A percentile compares a stretch with the other conserved stretches of the same genome.
These are phyloP conservation scores for Termitomyces sp. DNA, from an alignment of 768 basidiomycete species.

Conservation along the genomic window DNA sequence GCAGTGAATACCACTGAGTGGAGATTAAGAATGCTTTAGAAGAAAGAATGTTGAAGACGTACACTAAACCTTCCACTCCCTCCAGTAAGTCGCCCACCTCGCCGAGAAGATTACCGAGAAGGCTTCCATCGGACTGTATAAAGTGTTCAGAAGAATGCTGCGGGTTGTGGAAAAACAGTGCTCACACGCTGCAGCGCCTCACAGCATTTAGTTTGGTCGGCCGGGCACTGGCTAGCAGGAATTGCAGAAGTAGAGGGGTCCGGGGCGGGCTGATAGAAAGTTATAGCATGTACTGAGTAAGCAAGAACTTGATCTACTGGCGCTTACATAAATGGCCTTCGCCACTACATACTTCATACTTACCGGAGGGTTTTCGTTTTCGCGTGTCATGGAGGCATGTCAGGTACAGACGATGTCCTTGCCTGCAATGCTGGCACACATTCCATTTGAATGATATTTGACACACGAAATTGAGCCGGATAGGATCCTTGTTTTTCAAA, in stretches of 20 bases:
- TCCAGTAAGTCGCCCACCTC: slow-evolving; percentile 21
- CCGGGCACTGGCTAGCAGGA: slow-evolving; percentile 18
- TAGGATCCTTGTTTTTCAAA: neutral
- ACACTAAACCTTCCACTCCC: slow-evolving; percentile 24
- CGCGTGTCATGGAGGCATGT: neutral
- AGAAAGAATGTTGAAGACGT: neutral
- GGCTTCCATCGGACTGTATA: slow-evolving; percentile 17
- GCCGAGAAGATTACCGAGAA: slow-evolving; percentile 19
- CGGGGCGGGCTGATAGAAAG: slow-evolving; percentile 1
- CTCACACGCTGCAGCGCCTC: slow-evolving; percentile 20
- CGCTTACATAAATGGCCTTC: too few relatives aligned
- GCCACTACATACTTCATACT: too few relatives aligned
- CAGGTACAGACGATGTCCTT: too few relatives aligned
- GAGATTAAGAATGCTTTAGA: neutral
- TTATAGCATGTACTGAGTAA: neutral
- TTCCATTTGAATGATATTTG: neutral
- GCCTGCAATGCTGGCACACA: too few relatives aligned
- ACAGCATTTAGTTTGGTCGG: slow-evolving; percentile 22
- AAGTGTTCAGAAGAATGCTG: neutral
- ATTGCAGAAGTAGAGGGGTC: slow-evolving; percentile 12
- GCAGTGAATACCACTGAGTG: slow-evolving; percentile 24
- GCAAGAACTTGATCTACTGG: too few relatives aligned
- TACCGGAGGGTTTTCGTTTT: neutral
- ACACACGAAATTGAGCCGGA: neutral
- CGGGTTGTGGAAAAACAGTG: neutral